These are phyloP conservation scores for Cladorrhinum sp. DNA, from an alignment of 2,329 filamentous ascomycete genomes.

Conservation along the genomic window DNA sequence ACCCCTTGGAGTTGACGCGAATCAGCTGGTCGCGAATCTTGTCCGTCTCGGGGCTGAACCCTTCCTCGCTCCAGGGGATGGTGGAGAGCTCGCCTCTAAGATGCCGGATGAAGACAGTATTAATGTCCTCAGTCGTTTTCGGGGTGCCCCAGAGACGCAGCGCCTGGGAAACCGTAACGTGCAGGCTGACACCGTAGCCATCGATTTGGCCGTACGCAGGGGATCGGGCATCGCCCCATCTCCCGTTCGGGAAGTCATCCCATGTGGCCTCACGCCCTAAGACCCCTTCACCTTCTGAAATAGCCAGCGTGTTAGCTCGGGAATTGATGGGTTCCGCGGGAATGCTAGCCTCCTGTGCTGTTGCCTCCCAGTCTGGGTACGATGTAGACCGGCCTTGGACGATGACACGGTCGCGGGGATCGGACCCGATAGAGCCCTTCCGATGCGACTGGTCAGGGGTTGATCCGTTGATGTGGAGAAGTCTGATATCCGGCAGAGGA, in stretches of 20 bases:
- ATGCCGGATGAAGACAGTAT: constrained; percentile 74
- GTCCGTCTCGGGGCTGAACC: constrained; percentile 76
- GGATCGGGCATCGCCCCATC: constrained; percentile 90
- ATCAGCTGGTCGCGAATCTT: constrained; percentile 76
- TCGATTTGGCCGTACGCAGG: constrained; percentile 96
- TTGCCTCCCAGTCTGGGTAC: constrained; percentile 65
- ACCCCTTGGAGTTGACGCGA: constrained; percentile 73
- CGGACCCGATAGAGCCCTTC: constrained; percentile 76
- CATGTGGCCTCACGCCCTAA: constrained; percentile 93
- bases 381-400: constrained; percentile 62
- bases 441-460: constrained; percentile 48
- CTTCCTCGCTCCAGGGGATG: constrained; percentile 92
- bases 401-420: constrained; percentile 84
- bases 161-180: constrained; percentile 82
- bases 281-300: constrained; percentile 88
- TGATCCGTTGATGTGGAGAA: constrained; percentile 52
- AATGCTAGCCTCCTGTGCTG: constrained; percentile 73
- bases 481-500: constrained; percentile 40
- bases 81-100: constrained; percentile 75
- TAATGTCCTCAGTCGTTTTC: constrained; percentile 67
- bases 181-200: constrained; percentile 94
- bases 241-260: constrained; percentile 97
- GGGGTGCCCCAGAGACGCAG: constrained; percentile 83
- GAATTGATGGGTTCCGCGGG: constrained; percentile 70
- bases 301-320: constrained; percentile 81